These are phyloP conservation scores for Recurvomyces mirabilis DNA, from an alignment of 495 filamentous ascomycete species.

Conservation along the genomic window DNA sequence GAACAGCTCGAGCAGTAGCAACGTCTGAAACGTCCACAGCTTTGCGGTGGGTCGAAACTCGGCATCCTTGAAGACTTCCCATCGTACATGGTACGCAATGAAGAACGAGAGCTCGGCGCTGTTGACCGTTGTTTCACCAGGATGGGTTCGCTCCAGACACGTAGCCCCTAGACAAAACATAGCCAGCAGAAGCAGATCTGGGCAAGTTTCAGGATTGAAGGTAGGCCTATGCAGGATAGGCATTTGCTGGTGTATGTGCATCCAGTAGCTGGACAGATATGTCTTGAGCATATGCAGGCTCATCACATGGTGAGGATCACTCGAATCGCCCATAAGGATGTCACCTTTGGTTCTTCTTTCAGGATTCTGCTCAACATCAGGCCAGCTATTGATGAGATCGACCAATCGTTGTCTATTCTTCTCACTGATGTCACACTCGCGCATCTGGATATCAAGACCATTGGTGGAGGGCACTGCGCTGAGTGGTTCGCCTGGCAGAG, in stretches of 20 bases:
- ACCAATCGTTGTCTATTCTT: slow-evolving; percentile 75
- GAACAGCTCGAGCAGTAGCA: slow-evolving; percentile 81
- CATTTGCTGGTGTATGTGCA: slow-evolving; percentile 86
- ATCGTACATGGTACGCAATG: slow-evolving; percentile 80
- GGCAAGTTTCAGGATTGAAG: slow-evolving; percentile 76
- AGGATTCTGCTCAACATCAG: slow-evolving; percentile 65
- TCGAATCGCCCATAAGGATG: slow-evolving; percentile 66
- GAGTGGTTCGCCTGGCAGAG: neutral
- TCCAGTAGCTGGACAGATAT: slow-evolving; percentile 90
- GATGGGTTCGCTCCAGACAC: slow-evolving; percentile 72
- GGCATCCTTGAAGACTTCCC: slow-evolving; percentile 82
- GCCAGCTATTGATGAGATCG: slow-evolving; percentile 77
- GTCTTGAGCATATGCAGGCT: slow-evolving; percentile 90
- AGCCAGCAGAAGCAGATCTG: slow-evolving; percentile 75
- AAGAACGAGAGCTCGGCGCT: slow-evolving; percentile 74
- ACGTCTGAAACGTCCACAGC: slow-evolving; percentile 93
- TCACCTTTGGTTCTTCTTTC: slow-evolving; percentile 65
- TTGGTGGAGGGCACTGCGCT: neutral
- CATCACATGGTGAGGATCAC: slow-evolving; percentile 63
- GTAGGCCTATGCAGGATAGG: slow-evolving; percentile 92
- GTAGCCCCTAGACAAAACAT: slow-evolving; percentile 91
- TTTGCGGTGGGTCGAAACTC: slow-evolving; percentile 92
- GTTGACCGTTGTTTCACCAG: slow-evolving; percentile 55
- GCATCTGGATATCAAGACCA: slow-evolving; percentile 16
- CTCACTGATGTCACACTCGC: slow-evolving; percentile 60